Percentiles rank a stretch among this genome's conserved stretches.
Conservation (phyloP, 2,329 filamentous ascomycete genomes). For the Rhinocladiella mackenziei region DNA sequence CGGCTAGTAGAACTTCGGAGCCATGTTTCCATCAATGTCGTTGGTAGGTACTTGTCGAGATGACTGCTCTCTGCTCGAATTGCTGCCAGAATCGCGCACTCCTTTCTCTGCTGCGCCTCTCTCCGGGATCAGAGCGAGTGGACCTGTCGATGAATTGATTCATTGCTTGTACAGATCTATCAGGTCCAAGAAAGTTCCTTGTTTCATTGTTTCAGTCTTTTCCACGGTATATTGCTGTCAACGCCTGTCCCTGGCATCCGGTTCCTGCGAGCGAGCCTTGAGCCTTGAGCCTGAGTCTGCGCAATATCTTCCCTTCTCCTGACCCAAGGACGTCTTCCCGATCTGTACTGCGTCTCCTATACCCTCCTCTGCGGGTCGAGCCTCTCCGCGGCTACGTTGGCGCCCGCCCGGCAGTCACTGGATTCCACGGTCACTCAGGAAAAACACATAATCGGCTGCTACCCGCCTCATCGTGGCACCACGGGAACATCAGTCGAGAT, state of each 20-base stretch:
- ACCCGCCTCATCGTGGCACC: constrained; percentile 15
- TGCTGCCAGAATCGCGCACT: constrained; percentile 11
- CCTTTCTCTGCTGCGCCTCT: constrained; percentile 21
- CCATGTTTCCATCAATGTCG: constrained; percentile 25
- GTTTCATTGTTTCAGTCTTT: constrained; percentile 22
- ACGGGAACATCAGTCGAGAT: constrained; percentile 18
- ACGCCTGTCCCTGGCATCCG: constrained; percentile 2
- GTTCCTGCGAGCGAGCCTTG: constrained; percentile 3
- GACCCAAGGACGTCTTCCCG: constrained; percentile 14
- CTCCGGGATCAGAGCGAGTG: constrained; percentile 10
- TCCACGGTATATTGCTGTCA: constrained; percentile 3
- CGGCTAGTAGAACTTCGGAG: constrained; percentile 20
- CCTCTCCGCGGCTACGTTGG: constrained; percentile 22
- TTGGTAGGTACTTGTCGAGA: constrained; percentile 26
- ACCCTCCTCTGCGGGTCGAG: constrained; percentile 17
- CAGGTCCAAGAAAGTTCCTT: constrained; percentile 9
- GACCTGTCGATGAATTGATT: constrained; percentile 7
- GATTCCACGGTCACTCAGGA: constrained; percentile 7
- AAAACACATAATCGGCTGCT: constrained; percentile 19
- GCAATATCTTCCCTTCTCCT: constrained; percentile 16
- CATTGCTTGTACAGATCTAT: constrained; percentile 6
- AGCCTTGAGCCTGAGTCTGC: constrained; percentile 3
- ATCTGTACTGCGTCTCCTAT: constrained; percentile 15
- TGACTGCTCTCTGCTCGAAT: constrained; percentile 19
- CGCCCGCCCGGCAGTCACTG: constrained; percentile 8